phyloP scores from a whole-genome alignment of 2,329 filamentous ascomycete genomes.

The Cladosporium phlei region DNA sequence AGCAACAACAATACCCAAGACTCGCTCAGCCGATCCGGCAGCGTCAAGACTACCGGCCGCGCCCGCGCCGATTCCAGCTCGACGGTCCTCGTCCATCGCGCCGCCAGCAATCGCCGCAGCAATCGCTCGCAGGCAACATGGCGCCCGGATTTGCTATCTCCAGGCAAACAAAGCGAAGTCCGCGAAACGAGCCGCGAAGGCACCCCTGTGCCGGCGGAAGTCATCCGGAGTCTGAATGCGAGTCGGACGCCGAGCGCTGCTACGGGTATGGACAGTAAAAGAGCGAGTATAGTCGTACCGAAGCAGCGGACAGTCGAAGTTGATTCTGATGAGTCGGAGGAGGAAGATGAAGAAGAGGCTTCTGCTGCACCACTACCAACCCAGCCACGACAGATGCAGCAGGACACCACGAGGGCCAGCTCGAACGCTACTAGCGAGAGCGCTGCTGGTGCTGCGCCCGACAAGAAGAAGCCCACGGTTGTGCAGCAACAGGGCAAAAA shows the following conservation, averaged over 20 bases:
- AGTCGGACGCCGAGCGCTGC: neutral
- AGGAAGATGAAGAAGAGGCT: neutral
- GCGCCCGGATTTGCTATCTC: conserved; percentile 24
- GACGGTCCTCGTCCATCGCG: conserved; percentile 32
- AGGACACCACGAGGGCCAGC: neutral
- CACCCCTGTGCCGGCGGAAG: conserved; percentile 1
- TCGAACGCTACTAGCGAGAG: conserved; percentile 5
- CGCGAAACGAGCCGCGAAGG: conserved; percentile 15
- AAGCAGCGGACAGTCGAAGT: too few relatives aligned
- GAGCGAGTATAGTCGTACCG: too few relatives aligned
- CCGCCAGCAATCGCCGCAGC: conserved; percentile 28
- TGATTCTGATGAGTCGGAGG: neutral
- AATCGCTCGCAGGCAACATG: conserved; percentile 24
- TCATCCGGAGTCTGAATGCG: neutral
- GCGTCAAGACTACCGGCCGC: conserved; percentile 18
- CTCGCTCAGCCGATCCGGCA: conserved; percentile 16
- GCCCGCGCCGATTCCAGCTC: conserved; percentile 27
- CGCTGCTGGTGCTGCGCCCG: too few relatives aligned
- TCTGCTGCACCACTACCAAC: neutral
- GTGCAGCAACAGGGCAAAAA: neutral
- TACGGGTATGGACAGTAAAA: neutral
- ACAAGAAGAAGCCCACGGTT: neutral
- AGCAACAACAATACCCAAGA: neutral
- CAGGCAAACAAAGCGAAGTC: conserved; percentile 4
- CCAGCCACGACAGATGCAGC: neutral